Conservation (phyloP, 2,329 filamentous ascomycete genomes). For the Stachybotrys chartarum region DNA sequence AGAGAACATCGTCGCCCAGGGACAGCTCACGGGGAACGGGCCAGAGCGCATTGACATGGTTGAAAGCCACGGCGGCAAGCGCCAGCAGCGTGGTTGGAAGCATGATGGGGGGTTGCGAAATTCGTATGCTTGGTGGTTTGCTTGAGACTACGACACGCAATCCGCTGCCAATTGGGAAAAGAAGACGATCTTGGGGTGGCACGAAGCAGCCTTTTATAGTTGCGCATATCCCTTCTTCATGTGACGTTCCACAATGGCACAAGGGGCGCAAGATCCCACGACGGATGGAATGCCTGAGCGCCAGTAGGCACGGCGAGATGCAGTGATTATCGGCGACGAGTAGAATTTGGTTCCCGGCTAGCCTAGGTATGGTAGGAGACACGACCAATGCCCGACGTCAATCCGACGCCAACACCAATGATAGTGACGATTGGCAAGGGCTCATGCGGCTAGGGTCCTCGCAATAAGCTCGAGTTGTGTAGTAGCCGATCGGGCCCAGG, state of each 20-base stretch:
- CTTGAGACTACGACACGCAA: background rate
- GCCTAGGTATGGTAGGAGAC: background rate
- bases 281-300: background rate
- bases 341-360: background rate
- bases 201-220: background rate
- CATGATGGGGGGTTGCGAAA: constrained; percentile 11
- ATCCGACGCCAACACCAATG: background rate
- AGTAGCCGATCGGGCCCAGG: background rate
- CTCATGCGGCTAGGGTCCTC: background rate
- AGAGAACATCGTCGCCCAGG: constrained; percentile 45
- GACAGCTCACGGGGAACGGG: constrained; percentile 44
- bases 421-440: background rate
- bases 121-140: background rate
- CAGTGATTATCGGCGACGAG: background rate
- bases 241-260: background rate
- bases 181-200: background rate
- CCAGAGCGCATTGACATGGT: constrained; percentile 47
- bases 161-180: background rate
- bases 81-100: constrained; percentile 25
- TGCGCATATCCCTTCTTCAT: background rate
- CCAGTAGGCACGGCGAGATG: background rate
- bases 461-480: background rate
- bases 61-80: constrained; percentile 30
- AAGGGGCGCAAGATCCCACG: background rate
- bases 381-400: background rate